phyloP scores from a whole-genome alignment of 331 rosid genomes.

The Rhamnella rubrinervis region DNA sequence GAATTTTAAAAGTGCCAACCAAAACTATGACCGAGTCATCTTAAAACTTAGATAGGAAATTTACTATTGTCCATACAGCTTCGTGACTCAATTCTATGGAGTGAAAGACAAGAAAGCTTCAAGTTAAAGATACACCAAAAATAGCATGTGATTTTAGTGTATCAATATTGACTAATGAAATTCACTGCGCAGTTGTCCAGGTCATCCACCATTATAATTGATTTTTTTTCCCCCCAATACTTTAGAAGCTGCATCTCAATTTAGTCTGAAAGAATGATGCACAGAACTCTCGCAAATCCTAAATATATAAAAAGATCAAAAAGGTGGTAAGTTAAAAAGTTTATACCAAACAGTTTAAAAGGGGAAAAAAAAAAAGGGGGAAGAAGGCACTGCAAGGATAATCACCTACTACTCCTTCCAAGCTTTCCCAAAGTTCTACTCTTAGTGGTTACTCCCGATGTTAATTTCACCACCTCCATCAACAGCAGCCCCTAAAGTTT shows the following conservation, averaged over 20 bases:
- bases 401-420: conserved; percentile 3
- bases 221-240: too few relatives aligned
- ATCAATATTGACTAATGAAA: too few relatives aligned
- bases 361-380: too few relatives aligned
- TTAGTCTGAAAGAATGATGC: background rate
- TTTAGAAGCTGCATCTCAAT: conserved; percentile 1
- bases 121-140: too few relatives aligned
- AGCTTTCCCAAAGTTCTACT: conserved; percentile 18
- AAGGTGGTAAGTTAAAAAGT: background rate
- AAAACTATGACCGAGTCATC: too few relatives aligned
- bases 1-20: too few relatives aligned
- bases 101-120: too few relatives aligned
- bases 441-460: conserved; percentile 11
- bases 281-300: background rate
- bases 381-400: background rate
- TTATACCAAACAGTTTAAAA: conserved; percentile 14
- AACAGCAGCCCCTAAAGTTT: conserved; percentile 32
- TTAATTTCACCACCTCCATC: conserved; percentile 23
- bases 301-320: conserved; percentile 13
- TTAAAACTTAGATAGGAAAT: too few relatives aligned
- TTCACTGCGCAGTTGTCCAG: background rate
- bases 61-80: too few relatives aligned
- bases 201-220: background rate
- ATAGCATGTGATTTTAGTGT: background rate
- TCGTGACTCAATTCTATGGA: too few relatives aligned